Evolutionary conservation across 106 monocot species (phyloP).

Genomic region (Vanilla planifolia): DNA sequence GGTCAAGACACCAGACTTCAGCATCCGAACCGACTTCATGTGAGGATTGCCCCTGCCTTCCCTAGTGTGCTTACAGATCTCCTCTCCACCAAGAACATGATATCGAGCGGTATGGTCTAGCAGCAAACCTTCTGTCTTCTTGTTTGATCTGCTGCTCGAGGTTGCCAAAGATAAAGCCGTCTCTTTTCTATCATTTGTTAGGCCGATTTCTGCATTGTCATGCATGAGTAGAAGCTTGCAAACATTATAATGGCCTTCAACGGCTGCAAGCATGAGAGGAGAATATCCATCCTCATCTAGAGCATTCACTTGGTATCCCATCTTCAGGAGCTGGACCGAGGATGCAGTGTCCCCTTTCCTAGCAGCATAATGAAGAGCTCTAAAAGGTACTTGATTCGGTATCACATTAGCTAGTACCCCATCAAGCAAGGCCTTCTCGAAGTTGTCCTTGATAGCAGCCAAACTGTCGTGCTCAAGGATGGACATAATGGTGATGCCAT

Average conservation of each 20-base stretch:
- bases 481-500: slow-evolving; percentile 32
- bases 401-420: slow-evolving; percentile 31
- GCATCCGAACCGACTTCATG: slow-evolving; percentile 39
- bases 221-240: slow-evolving; percentile 39
- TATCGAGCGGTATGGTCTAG: slow-evolving; percentile 36
- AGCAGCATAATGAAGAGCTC: slow-evolving; percentile 49
- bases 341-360: slow-evolving; percentile 36
- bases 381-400: slow-evolving; percentile 19
- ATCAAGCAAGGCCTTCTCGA: slow-evolving; percentile 38
- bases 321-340: slow-evolving; percentile 36
- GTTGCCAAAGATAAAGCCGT: slow-evolving; percentile 49
- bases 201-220: slow-evolving; percentile 29
- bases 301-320: slow-evolving; percentile 30
- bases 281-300: slow-evolving; percentile 52
- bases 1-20: slow-evolving; percentile 37
- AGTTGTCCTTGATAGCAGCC: slow-evolving; percentile 8
- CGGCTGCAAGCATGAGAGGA: slow-evolving; percentile 54
- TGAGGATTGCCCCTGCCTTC: slow-evolving; percentile 44
- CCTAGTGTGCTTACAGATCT: slow-evolving; percentile 45
- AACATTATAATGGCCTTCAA: slow-evolving; percentile 31
- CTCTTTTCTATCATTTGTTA: slow-evolving; percentile 30
- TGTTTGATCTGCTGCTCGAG: slow-evolving; percentile 22
- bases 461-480: slow-evolving; percentile 12
- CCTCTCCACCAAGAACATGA: slow-evolving; percentile 36
- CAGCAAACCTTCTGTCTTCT: slow-evolving; percentile 27